Conservation (phyloP, 371 early-diverging fungal species). For the Nematocida sp. region DNA sequence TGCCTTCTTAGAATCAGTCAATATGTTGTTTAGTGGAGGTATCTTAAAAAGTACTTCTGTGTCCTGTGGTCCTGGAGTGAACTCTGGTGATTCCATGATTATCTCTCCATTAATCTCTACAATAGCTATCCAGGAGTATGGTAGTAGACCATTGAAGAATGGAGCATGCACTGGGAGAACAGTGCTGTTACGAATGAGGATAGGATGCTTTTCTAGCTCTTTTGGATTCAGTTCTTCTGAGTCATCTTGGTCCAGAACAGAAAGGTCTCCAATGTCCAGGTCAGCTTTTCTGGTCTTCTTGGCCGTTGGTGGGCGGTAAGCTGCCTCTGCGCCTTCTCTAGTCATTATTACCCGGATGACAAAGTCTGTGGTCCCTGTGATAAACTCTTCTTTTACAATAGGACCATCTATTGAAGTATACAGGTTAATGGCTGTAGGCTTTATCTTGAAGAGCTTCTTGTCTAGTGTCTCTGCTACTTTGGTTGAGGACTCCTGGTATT, state of each 20-base stretch:
- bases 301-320: background rate
- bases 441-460: conserved; percentile 12
- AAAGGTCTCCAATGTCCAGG: background rate
- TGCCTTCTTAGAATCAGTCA: background rate
- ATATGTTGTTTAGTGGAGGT: conserved; percentile 2
- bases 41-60: conserved; percentile 32
- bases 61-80: conserved; percentile 18
- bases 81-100: conserved; percentile 1
- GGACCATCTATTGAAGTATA: conserved; percentile 26
- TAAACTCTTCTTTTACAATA: background rate
- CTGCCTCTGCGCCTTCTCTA: background rate
- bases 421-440: conserved; percentile 13
- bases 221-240: background rate
- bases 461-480: conserved; percentile 27
- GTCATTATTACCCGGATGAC: background rate
- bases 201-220: conserved; percentile 25
- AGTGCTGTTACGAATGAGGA: background rate
- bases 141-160: background rate
- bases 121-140: conserved; percentile 10
- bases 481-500: conserved; percentile 12
- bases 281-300: background rate
- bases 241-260: background rate
- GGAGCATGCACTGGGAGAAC: conserved; percentile 13
- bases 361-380: background rate
- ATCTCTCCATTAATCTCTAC: conserved; percentile 16